Percentiles rank a stretch among this genome's conserved stretches.
Conservation (phyloP, 768 basidiomycete genomes). For the Phlegmacium glaucopus region DNA sequence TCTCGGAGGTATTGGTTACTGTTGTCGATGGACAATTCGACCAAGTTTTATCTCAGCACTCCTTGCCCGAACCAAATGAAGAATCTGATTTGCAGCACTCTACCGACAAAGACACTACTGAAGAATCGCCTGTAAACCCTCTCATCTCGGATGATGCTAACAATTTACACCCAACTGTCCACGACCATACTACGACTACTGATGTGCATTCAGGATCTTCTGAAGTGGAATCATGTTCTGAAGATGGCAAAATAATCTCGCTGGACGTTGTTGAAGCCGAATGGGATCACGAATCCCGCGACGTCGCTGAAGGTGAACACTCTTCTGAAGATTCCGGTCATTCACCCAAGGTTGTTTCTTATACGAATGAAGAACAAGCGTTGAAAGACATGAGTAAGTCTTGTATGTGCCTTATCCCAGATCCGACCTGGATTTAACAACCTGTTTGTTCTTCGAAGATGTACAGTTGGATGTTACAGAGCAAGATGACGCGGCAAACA, state of each 20-base stretch:
- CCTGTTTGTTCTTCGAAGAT: neutral
- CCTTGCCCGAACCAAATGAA: neutral
- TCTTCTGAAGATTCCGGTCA: neutral
- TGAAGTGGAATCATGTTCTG: neutral
- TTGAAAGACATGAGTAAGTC: too few relatives aligned
- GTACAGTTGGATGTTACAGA: neutral
- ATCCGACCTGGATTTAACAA: neutral
- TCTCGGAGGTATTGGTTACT: too few relatives aligned
- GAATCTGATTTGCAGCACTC: neutral
- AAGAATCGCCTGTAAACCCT: neutral
- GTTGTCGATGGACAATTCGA: too few relatives aligned
- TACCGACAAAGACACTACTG: neutral
- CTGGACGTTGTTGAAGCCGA: neutral
- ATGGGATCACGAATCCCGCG: neutral
- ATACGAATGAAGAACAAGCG: neutral
- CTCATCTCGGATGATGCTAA: constrained; percentile 3
- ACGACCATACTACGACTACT: neutral
- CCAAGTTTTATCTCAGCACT: too few relatives aligned
- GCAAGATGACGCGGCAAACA: neutral
- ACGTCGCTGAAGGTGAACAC: neutral
- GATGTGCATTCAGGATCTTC: neutral
- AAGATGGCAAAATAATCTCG: neutral
- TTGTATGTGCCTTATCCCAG: too few relatives aligned
- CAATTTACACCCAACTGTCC: neutral
- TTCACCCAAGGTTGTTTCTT: neutral